Conservation (phyloP, 352 stramenopile genomes). For the Globisporangium acanthophoron region DNA sequence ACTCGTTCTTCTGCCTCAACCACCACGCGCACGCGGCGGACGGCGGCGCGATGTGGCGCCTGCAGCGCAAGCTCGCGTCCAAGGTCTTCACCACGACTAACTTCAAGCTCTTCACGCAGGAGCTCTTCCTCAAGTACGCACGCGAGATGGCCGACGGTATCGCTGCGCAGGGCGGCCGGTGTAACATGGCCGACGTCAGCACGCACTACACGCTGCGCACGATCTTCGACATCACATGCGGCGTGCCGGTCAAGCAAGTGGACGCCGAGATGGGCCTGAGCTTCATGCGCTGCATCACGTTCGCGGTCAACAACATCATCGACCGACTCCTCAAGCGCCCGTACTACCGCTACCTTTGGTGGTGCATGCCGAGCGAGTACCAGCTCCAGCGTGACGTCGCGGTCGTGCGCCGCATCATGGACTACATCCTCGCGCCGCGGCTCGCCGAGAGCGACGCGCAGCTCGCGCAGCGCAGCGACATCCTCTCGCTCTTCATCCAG, state of each 20-base stretch:
- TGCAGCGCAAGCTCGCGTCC: conserved; percentile 75
- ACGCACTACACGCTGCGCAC: conserved; percentile 41
- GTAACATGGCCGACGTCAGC: conserved; percentile 47
- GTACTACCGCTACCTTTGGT: conserved; percentile 48
- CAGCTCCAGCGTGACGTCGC: conserved; percentile 17
- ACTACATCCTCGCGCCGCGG: conserved; percentile 30
- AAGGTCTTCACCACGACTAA: conserved; percentile 82
- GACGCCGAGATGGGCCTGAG: conserved; percentile 16
- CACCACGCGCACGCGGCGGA: conserved; percentile 43
- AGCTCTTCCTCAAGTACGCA: conserved; percentile 41
- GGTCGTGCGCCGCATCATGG: conserved; percentile 27
- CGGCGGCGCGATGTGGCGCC: conserved; percentile 47
- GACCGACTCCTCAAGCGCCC: conserved; percentile 46
- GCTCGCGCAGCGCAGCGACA: conserved; percentile 27
- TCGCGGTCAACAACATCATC: conserved; percentile 38
- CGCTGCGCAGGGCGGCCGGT: conserved; percentile 6
- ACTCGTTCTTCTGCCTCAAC: conserved; percentile 69
- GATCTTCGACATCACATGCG: conserved; percentile 60
- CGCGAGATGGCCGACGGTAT: conserved; percentile 17
- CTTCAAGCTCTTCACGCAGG: conserved; percentile 38
- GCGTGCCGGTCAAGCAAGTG: conserved; percentile 25
- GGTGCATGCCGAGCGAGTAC: conserved; percentile 61
- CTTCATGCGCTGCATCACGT: conserved; percentile 43
- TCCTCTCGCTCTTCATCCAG: conserved; percentile 47
- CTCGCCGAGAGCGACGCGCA: conserved; percentile 29